phyloP scores from a whole-genome alignment of 164 flowering plant species.

The Tinospora cordifolia region DNA sequence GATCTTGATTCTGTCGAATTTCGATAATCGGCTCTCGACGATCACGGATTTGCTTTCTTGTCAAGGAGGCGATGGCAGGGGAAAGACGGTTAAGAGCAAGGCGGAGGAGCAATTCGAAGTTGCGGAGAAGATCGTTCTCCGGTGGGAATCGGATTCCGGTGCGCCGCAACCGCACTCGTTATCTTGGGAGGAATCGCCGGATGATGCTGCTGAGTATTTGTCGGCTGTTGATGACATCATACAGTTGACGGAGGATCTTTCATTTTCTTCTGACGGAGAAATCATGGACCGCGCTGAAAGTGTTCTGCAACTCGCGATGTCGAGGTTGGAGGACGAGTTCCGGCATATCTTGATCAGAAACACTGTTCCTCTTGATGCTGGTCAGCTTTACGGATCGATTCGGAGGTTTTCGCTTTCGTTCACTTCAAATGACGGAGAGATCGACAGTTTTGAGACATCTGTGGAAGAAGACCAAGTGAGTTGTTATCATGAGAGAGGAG shows the following conservation, averaged over 20 bases:
- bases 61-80: not conserved
- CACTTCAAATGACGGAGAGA: constrained; percentile 27
- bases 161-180: constrained; percentile 8
- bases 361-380: constrained; percentile 45
- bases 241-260: constrained; percentile 26
- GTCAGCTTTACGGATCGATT: constrained; percentile 49
- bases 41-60: constrained; percentile 28
- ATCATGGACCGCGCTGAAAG: constrained; percentile 37
- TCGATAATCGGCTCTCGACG: constrained; percentile 49
- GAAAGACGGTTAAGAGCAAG: not conserved
- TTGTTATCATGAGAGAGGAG: constrained; percentile 43
- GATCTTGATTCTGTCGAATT: constrained; percentile 52
- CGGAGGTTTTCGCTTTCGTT: constrained; percentile 47
- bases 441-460: constrained; percentile 18
- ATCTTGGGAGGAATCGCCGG: constrained; percentile 36
- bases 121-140: constrained; percentile 34
- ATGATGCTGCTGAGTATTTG: constrained; percentile 34
- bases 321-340: constrained; percentile 57
- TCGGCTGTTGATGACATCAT: constrained; percentile 45
- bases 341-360: constrained; percentile 33
- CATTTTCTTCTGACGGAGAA: constrained; percentile 9
- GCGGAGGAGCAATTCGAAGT: constrained; percentile 23
- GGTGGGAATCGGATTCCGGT: constrained; percentile 24
- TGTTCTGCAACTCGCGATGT: constrained; percentile 51
- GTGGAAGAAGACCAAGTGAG: constrained; percentile 14